Percentiles rank a stretch among this genome's conserved stretches.
phyloP scores from a whole-genome alignment of 176 grass and related monocot genomes.

The Coix lacrymajobi region DNA sequence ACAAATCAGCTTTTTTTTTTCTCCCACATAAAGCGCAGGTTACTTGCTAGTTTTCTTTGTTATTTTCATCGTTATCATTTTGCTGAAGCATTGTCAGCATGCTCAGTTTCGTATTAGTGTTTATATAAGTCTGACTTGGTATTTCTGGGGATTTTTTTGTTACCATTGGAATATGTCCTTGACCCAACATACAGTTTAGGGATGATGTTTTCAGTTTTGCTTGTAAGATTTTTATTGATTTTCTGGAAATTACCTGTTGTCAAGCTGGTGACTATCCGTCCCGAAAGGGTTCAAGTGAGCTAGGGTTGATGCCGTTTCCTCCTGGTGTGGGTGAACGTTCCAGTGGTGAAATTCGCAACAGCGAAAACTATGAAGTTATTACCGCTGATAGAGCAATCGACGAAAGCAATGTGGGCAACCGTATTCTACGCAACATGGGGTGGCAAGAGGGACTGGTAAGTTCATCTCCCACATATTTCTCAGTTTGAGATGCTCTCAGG shows the following conservation, averaged over 20 bases:
- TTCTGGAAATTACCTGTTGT: slow-evolving; percentile 83
- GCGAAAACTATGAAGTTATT: slow-evolving; percentile 92
- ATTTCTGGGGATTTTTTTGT: background rate
- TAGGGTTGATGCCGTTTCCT: slow-evolving; percentile 93
- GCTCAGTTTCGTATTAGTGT: background rate
- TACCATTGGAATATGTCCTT: slow-evolving; percentile 8
- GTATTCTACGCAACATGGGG: slow-evolving; percentile 92
- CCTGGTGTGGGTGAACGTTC: slow-evolving; percentile 86
- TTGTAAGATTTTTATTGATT: slow-evolving; percentile 57
- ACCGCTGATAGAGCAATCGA: slow-evolving; percentile 79
- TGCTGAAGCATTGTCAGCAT: background rate
- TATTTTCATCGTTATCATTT: background rate
- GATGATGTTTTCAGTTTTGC: slow-evolving; percentile 5
- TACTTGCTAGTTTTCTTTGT: slow-evolving; percentile 2
- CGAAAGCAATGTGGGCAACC: slow-evolving; percentile 95
- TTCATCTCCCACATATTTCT: slow-evolving; percentile 10
- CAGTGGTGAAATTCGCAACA: slow-evolving; percentile 54
- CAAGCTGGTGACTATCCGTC: slow-evolving; percentile 65
- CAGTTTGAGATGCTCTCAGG: background rate
- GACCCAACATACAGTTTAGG: slow-evolving; percentile 21
- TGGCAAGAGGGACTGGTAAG: slow-evolving; percentile 89
- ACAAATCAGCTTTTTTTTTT: no score
- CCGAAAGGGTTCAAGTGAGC: slow-evolving; percentile 75
- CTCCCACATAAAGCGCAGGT: no score
- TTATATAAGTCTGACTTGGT: background rate